Conservation (phyloP, 2,329 filamentous ascomycete species). For the Fusarium drepaniforme region DNA sequence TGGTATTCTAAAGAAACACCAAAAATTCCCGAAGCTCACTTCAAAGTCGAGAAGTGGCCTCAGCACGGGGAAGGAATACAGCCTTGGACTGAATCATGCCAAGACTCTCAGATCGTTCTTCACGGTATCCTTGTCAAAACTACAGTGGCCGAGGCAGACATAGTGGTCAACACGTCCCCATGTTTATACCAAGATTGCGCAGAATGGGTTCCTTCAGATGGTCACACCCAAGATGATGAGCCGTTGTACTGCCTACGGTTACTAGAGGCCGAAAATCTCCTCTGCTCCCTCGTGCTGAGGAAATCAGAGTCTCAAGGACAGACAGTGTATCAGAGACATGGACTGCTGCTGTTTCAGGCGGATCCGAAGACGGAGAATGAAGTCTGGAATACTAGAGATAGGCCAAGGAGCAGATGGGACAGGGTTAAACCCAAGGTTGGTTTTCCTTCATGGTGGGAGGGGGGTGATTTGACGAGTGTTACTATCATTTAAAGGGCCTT, state of each 20-base stretch:
- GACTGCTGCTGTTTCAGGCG: not conserved
- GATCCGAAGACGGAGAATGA: not conserved
- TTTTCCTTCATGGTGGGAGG: constrained; percentile 1
- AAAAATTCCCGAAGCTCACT: not conserved
- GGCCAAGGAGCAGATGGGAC: constrained; percentile 1
- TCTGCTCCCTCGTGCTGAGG: not conserved
- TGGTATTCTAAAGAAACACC: not conserved
- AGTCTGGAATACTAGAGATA: not conserved
- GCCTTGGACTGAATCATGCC: not conserved
- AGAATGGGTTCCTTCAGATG: not conserved
- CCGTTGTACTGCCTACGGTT: not conserved
- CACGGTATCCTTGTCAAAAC: not conserved
- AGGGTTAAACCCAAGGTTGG: not conserved
- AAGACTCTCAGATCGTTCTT: not conserved
- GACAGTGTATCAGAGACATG: not conserved
- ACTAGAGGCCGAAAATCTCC: not conserved
- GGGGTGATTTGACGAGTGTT: not conserved
- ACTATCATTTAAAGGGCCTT: not conserved
- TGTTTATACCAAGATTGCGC: not conserved
- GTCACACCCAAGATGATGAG: not conserved
- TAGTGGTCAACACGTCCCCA: not conserved
- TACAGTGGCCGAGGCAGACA: not conserved
- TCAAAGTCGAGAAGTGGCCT: not conserved
- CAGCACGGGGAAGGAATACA: not conserved
- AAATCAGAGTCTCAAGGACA: not conserved